Percentiles rank a stretch among this genome's conserved stretches.
phyloP scores from a whole-genome alignment of 2,329 filamentous ascomycete species.

The Tolypocladium sp. region DNA sequence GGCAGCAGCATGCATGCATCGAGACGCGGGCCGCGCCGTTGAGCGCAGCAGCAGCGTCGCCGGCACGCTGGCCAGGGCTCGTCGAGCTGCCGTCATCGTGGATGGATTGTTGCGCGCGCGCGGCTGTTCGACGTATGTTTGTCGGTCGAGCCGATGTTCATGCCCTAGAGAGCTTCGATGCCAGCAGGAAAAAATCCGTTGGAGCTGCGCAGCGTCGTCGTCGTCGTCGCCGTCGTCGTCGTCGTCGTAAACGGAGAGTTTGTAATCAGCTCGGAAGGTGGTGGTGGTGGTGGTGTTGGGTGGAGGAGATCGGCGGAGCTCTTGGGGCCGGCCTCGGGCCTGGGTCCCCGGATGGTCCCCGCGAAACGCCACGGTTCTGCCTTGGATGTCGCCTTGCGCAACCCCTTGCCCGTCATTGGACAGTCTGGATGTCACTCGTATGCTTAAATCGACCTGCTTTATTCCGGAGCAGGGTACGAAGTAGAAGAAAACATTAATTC shows the following conservation, averaged over 20 bases:
- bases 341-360: neutral
- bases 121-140: too few species aligned
- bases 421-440: neutral
- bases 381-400: too few species aligned
- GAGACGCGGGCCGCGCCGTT: neutral
- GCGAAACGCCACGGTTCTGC: neutral
- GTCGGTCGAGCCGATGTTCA: neutral
- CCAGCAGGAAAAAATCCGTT: neutral
- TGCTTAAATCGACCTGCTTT: too few species aligned
- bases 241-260: neutral
- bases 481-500: too few species aligned
- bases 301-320: neutral
- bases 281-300: neutral
- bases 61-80: neutral
- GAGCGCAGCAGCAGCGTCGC: neutral
- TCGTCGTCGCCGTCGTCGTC: neutral
- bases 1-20: neutral
- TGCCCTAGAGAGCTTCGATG: neutral
- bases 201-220: neutral
- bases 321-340: neutral
- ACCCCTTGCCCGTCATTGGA: neutral
- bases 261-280: neutral
- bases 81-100: neutral
- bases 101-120: neutral
- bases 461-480: too few species aligned